A percentile compares a stretch with the other conserved stretches of the same genome.
These are phyloP conservation scores for Nasturtium officinale DNA, from an alignment of 345 rosid genomes.

Conservation along the genomic window DNA sequence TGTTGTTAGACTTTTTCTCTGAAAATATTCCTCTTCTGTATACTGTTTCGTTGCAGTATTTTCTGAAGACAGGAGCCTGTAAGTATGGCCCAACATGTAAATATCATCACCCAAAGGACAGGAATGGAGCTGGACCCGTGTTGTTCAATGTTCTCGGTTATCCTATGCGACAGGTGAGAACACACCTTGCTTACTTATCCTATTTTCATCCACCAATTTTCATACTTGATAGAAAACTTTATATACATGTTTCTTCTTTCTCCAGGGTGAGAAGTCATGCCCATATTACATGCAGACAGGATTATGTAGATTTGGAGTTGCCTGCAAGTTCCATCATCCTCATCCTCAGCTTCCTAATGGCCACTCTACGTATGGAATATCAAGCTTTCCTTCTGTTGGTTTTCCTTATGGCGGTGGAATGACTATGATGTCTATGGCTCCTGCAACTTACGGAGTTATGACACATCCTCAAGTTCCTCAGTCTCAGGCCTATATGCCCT, in stretches of 20 bases:
- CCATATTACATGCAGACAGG: conserved; percentile 81
- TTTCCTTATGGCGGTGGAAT: conserved; percentile 58
- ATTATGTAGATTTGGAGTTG: conserved; percentile 70
- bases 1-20: neutral
- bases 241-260: conserved; percentile 11
- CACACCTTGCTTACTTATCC: neutral
- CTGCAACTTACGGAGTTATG: conserved; percentile 55
- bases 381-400: conserved; percentile 57
- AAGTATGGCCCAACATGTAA: conserved; percentile 82
- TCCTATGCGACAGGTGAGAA: conserved; percentile 76
- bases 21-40: conserved; percentile 17
- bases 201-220: conserved; percentile 8
- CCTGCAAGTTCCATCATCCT: conserved; percentile 90
- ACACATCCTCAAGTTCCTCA: conserved; percentile 51
- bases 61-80: conserved; percentile 83
- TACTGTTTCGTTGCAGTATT: conserved; percentile 55
- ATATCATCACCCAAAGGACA: conserved; percentile 86
- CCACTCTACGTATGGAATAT: conserved; percentile 50
- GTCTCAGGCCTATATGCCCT: conserved; percentile 59
- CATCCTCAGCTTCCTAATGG: conserved; percentile 52
- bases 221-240: neutral
- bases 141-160: conserved; percentile 66
- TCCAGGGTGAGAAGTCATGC: conserved; percentile 77
- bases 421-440: conserved; percentile 59
- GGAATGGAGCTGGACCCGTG: conserved; percentile 85